A percentile compares a stretch with the other conserved stretches of the same genome.
Evolutionary conservation across 495 filamentous ascomycete species (phyloP).

Genomic region (Hypoxylon lenormandii): DNA sequence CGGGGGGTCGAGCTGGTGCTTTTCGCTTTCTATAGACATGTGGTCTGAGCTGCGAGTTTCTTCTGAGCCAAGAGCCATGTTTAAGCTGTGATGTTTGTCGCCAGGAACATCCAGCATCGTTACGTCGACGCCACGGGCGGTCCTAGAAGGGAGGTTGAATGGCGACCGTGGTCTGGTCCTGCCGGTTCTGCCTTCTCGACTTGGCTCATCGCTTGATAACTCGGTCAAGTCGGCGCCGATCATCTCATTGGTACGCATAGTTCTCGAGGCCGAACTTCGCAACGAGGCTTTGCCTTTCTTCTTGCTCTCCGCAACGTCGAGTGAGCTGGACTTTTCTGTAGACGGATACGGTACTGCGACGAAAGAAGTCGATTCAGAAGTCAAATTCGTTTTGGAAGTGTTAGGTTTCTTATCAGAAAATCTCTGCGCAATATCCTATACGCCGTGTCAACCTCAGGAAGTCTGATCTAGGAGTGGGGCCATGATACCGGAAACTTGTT

Average conservation of each 20-base stretch:
- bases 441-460: conserved; percentile 4
- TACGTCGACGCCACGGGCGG: conserved; percentile 7
- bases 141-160: conserved; percentile 2
- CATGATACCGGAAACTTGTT: conserved; percentile 51
- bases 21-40: background rate
- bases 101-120: conserved; percentile 18
- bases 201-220: conserved; percentile 16
- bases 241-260: conserved; percentile 22
- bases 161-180: conserved; percentile 9
- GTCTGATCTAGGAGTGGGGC: background rate
- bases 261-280: conserved; percentile 30
- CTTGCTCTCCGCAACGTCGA: conserved; percentile 25
- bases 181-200: background rate
- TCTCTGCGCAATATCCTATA: conserved; percentile 30
- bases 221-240: conserved; percentile 5
- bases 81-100: background rate
- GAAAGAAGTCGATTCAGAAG: conserved; percentile 10
- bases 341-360: conserved; percentile 34
- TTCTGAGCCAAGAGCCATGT: background rate
- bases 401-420: conserved; percentile 30
- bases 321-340: conserved; percentile 38
- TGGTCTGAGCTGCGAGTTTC: background rate
- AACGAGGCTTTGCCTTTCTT: conserved; percentile 35
- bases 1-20: background rate
- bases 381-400: conserved; percentile 12